Evolutionary conservation across 805 yeast species (phyloP), one percentile per base, ranked within the genome.

Genomic region (Saccharomyces jurei): DNA sequence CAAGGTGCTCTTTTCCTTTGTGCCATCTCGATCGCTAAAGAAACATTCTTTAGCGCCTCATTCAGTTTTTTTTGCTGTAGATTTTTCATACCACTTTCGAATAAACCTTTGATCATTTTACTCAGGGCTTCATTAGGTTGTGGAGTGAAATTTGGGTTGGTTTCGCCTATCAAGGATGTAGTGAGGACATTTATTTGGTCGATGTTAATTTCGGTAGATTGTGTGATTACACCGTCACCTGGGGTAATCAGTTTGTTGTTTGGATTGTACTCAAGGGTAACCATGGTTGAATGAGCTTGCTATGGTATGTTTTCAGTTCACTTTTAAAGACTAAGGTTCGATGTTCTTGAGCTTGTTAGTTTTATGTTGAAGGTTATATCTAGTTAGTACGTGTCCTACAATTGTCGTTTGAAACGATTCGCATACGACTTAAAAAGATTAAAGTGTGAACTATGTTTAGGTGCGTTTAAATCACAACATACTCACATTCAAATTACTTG

Each of bases 21-120:
- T 14, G 86, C 81, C 78, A 85, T 79, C 53, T 85, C 89, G 36
- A 87, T 74, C 3, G 88, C 92, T 46, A 85, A 72, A 6, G 81
- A 66, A 60, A 84, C 80, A 61, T 82, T 85, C 63, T 83, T 83
- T 44, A 79, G 77, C 0, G 89, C 84, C 11, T 84, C 90, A 2
- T 71, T 71, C 57, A 76, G 76, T 62, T 82, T 81, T 28, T 75
- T 77, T 60, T 81, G 80, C 71, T 86, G 78, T 5, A 83, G 71
- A 47, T 72, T 77, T 3, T 61, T 59, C 30, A 82, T 77, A 2
- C 89, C 90, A 17, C 83, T 74, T 52, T 81, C 86, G 61, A 84
- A 84, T 63, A 86, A 71, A 62, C 82, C 83, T 60, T 79, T 82
- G 56, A 84, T 77, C 81, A 84, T 52, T 11, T 61, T 76, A 54